A percentile compares a stretch with the other conserved stretches of the same genome.
Conservation (phyloP, 176 grass and related monocot species). For the Musa itinerans region DNA sequence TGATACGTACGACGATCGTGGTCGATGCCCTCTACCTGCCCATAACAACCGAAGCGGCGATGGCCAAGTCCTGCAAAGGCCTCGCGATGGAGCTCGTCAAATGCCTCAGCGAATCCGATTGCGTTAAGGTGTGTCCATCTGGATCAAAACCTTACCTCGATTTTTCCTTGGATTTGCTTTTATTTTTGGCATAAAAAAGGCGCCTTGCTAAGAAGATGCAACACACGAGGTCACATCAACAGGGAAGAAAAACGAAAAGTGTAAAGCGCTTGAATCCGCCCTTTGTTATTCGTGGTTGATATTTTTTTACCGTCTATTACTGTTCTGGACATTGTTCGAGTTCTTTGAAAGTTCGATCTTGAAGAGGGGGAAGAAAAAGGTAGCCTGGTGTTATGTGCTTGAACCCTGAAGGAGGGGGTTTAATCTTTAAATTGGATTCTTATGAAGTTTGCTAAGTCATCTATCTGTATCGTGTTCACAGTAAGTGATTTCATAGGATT, state of each 20-base stretch:
- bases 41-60: neutral
- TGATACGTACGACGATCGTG: neutral
- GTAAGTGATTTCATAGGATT: no score
- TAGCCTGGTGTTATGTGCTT: no score
- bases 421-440: no score
- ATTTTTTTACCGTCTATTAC: no score
- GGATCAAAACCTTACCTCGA: neutral
- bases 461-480: no score
- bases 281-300: no score
- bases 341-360: no score
- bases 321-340: no score
- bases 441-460: no score
- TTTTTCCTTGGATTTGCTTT: neutral
- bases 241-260: neutral
- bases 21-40: neutral
- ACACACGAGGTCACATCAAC: no score
- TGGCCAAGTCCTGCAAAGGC: conserved; percentile 91
- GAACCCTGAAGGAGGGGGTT: no score
- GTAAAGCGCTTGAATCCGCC: neutral
- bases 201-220: neutral
- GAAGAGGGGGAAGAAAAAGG: no score
- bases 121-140: conserved; percentile 51
- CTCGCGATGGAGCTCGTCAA: conserved; percentile 95
- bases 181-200: neutral
- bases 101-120: conserved; percentile 89